A percentile compares a stretch with the other conserved stretches of the same genome.
Conservation (phyloP, 805 yeast species). For the Barnettozyma californica region DNA sequence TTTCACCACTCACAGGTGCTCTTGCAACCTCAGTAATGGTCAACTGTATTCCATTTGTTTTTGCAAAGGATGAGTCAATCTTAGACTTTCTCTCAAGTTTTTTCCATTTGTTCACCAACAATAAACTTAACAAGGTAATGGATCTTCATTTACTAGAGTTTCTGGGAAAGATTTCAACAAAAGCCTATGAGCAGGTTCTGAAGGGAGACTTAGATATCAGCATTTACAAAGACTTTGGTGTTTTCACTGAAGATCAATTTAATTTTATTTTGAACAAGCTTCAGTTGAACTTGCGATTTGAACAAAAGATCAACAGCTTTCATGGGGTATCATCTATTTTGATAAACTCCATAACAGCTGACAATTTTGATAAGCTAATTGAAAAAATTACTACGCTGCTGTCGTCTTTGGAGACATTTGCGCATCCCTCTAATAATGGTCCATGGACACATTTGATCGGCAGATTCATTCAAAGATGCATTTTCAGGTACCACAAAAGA, state of each 20-base stretch:
- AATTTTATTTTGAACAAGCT: conserved; percentile 53
- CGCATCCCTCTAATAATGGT: conserved; percentile 91
- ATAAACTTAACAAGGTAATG: conserved; percentile 41
- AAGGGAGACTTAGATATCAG: conserved; percentile 26
- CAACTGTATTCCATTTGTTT: conserved; percentile 45
- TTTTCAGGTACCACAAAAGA: conserved; percentile 57
- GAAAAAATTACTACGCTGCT: conserved; percentile 48
- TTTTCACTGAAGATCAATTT: conserved; percentile 60
- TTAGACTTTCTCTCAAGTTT: conserved; percentile 58
- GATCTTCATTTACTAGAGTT: conserved; percentile 65
- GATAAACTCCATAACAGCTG: conserved; percentile 57
- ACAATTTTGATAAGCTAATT: conserved; percentile 39
- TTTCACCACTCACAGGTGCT: conserved; percentile 49
- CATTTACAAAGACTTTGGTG: conserved; percentile 48
- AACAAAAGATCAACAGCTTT: conserved; percentile 28
- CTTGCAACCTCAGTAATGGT: conserved; percentile 47
- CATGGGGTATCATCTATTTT: conserved; percentile 47
- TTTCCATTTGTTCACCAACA: conserved; percentile 67
- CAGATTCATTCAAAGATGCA: conserved; percentile 54
- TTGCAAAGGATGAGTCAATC: conserved; percentile 33
- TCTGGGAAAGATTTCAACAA: conserved; percentile 54
- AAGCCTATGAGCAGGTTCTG: conserved; percentile 34
- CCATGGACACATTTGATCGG: conserved; percentile 77
- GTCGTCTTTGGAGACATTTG: conserved; percentile 72
- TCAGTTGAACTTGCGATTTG: conserved; percentile 33